Conservation (phyloP, 257 asterid species). For the Verbena officinalis region DNA sequence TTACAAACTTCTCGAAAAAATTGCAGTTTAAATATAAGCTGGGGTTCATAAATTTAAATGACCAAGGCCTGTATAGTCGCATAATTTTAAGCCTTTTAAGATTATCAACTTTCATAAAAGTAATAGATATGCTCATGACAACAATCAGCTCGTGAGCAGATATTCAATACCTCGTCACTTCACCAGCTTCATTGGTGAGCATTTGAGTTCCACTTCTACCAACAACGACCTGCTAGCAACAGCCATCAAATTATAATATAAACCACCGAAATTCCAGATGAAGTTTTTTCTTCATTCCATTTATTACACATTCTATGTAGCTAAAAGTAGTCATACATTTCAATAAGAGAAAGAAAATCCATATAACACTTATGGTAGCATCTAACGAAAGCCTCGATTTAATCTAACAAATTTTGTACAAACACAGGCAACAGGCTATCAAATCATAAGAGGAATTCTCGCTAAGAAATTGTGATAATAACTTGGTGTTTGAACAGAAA, state of each 20-base stretch:
- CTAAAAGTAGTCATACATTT: not conserved
- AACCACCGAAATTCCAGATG: constrained; percentile 3
- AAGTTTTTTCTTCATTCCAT: not conserved
- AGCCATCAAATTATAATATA: constrained; percentile 11
- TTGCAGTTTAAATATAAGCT: not conserved
- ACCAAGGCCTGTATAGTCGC: not conserved
- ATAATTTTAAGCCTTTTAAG: not conserved
- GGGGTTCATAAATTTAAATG: not conserved
- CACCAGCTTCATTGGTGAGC: constrained; percentile 93
- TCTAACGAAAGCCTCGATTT: not conserved
- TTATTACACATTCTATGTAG: not conserved
- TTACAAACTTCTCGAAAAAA: not conserved
- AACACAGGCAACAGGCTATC: not conserved
- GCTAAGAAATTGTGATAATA: not conserved
- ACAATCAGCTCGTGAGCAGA: not conserved
- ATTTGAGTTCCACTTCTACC: constrained; percentile 82
- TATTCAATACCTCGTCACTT: constrained; percentile 70
- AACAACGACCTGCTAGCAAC: constrained; percentile 66
- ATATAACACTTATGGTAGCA: not conserved
- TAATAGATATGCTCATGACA: not conserved
- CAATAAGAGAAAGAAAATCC: not conserved
- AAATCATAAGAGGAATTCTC: not conserved
- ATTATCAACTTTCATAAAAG: not conserved
- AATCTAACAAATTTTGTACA: not conserved
- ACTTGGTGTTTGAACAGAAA: not conserved